phyloP scores from a whole-genome alignment of 1,284 basidiomycete species.

The Apiotrichum brassicae region DNA sequence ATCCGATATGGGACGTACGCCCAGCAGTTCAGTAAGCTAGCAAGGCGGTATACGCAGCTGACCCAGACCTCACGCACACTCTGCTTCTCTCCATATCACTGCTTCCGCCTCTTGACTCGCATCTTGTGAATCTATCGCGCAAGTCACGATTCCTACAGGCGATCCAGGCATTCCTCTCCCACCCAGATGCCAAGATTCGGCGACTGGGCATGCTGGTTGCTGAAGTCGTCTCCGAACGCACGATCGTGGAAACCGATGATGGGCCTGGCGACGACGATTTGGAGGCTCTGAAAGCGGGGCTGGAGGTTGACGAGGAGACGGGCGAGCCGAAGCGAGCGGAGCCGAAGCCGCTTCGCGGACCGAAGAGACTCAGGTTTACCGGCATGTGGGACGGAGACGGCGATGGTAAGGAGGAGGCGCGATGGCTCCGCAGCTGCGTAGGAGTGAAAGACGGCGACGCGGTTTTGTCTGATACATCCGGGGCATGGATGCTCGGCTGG shows the following conservation, averaged over 20 bases:
- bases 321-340: conserved; percentile 5
- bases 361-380: conserved; percentile 67
- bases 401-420: conserved; percentile 62
- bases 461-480: not conserved
- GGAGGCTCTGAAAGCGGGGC: conserved; percentile 35
- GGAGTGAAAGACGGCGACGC: conserved; percentile 54
- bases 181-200: conserved; percentile 68
- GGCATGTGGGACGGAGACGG: conserved; percentile 70
- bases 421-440: conserved; percentile 55
- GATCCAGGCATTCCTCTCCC: conserved; percentile 68
- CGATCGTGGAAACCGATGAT: conserved; percentile 10
- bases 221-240: conserved; percentile 54
- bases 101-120: conserved; percentile 52
- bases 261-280: conserved; percentile 24
- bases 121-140: conserved; percentile 43
- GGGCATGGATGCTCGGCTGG: conserved; percentile 37
- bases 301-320: conserved; percentile 34
- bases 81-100: conserved; percentile 61
- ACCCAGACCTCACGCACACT: conserved; percentile 61
- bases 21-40: conserved; percentile 37
- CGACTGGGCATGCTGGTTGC: conserved; percentile 91
- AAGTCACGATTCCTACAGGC: conserved; percentile 64
- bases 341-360: conserved; percentile 18
- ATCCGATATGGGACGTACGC: conserved; percentile 42
- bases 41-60: not conserved